Evolutionary conservation across 768 basidiomycete species (phyloP).

Genomic region (Pleurotus cornucopiae): DNA sequence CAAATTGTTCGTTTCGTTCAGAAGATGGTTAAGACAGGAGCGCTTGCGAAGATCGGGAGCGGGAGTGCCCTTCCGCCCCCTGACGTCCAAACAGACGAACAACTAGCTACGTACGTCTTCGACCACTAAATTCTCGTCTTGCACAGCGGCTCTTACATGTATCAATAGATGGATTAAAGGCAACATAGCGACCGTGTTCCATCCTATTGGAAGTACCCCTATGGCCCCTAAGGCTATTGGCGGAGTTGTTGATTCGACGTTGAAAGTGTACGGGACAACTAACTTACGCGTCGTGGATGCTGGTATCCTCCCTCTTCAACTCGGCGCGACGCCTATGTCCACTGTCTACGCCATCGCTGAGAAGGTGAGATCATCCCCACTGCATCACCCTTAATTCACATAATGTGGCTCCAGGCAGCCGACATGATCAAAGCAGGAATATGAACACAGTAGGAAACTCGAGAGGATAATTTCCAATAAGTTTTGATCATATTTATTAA

Average conservation of each 20-base stretch:
- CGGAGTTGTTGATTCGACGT: constrained; percentile 22
- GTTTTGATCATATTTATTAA: no score
- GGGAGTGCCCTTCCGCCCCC: not conserved
- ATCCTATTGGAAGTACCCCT: constrained; percentile 30
- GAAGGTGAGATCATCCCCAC: not conserved
- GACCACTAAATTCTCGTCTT: not conserved
- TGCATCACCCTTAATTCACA: no score
- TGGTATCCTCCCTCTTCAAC: not conserved
- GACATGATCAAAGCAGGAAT: no score
- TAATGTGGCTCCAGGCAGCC: no score
- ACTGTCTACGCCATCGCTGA: not conserved
- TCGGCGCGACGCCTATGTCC: constrained; percentile 2
- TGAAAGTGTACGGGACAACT: constrained; percentile 22
- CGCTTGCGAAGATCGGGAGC: not conserved
- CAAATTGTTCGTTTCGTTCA: not conserved
- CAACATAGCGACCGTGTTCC: constrained; percentile 15
- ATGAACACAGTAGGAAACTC: no score
- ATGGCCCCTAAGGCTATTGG: constrained; percentile 21
- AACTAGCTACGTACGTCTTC: constrained; percentile 13
- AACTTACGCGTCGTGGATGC: constrained; percentile 32
- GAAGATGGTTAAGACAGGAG: constrained; percentile 1
- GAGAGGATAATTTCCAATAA: no score
- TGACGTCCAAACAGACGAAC: constrained; percentile 7
- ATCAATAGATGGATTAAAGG: constrained; percentile 12
- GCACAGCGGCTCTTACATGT: not conserved